Conservation (phyloP, 2,329 filamentous ascomycete species). For the Metarhizium anisopliae region DNA sequence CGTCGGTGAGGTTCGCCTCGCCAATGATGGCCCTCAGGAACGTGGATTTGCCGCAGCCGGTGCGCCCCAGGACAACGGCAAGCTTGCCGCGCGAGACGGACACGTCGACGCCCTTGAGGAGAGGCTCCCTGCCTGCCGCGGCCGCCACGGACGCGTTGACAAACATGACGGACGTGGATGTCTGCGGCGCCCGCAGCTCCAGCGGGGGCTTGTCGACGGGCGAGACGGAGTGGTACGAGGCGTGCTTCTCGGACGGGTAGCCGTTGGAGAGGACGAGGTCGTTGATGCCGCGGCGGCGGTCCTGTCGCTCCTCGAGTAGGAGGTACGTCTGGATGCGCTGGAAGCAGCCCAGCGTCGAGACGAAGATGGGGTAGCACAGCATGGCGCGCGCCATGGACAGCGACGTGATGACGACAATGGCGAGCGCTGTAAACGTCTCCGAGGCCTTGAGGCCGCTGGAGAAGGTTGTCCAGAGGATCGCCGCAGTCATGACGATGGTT, state of each 20-base stretch:
- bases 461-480: conserved; percentile 9
- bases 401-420: conserved; percentile 8
- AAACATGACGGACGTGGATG: conserved; percentile 14
- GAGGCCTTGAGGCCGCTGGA: conserved; percentile 1
- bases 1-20: conserved; percentile 6
- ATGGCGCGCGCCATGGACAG: conserved; percentile 4
- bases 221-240: conserved; percentile 15
- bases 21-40: conserved; percentile 8
- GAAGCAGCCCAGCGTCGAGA: conserved; percentile 7
- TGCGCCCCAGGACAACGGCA: conserved; percentile 4
- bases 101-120: conserved; percentile 5
- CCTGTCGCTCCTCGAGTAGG: conserved; percentile 3
- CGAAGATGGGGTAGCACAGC: conserved; percentile 4
- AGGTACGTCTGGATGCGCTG: conserved; percentile 9
- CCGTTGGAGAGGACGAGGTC: conserved; percentile 27
- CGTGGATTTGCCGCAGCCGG: conserved; percentile 18
- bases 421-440: conserved; percentile 8
- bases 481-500: conserved; percentile 7
- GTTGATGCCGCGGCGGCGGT: conserved; percentile 20
- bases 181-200: not conserved
- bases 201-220: not conserved
- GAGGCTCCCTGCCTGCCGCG: conserved; percentile 25
- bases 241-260: not conserved
- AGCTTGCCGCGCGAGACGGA: not conserved
- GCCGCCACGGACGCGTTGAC: conserved; percentile 32